Evolutionary conservation across 2,329 filamentous ascomycete species (phyloP).

Genomic region (Hymenoscyphus linearis): DNA sequence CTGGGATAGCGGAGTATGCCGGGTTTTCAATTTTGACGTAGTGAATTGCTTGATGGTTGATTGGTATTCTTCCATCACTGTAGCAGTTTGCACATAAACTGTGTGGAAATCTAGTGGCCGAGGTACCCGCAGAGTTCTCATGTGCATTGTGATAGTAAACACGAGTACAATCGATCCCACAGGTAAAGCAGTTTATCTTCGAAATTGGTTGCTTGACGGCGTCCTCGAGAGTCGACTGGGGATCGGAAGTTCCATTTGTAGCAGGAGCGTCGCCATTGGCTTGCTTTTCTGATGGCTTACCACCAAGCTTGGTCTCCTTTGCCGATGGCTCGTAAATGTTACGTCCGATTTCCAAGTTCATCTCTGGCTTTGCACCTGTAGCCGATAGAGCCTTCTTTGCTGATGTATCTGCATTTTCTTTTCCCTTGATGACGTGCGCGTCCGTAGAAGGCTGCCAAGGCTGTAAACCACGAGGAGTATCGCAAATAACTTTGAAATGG

Average conservation of each 20-base stretch:
- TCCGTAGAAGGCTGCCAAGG: conserved; percentile 89
- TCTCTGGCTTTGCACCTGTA: conserved; percentile 65
- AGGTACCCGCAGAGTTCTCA: conserved; percentile 33
- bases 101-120: conserved; percentile 56
- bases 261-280: conserved; percentile 65
- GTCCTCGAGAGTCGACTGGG: conserved; percentile 45
- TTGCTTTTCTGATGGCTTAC: conserved; percentile 61
- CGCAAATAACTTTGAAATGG: conserved; percentile 92
- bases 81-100: conserved; percentile 91
- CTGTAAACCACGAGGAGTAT: conserved; percentile 90
- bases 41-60: conserved; percentile 70
- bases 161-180: conserved; percentile 81
- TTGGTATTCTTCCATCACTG: conserved; percentile 76
- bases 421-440: conserved; percentile 58
- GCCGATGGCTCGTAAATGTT: conserved; percentile 92
- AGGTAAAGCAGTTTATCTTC: conserved; percentile 81
- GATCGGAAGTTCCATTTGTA: conserved; percentile 56
- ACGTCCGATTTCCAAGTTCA: conserved; percentile 87
- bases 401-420: conserved; percentile 43
- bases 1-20: conserved; percentile 70
- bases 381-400: conserved; percentile 60
- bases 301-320: conserved; percentile 63
- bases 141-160: conserved; percentile 68
- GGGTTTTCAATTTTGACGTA: conserved; percentile 88
- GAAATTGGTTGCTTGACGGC: conserved; percentile 60